Conservation (phyloP, 495 filamentous ascomycete species). For the Terfezia boudieri region DNA sequence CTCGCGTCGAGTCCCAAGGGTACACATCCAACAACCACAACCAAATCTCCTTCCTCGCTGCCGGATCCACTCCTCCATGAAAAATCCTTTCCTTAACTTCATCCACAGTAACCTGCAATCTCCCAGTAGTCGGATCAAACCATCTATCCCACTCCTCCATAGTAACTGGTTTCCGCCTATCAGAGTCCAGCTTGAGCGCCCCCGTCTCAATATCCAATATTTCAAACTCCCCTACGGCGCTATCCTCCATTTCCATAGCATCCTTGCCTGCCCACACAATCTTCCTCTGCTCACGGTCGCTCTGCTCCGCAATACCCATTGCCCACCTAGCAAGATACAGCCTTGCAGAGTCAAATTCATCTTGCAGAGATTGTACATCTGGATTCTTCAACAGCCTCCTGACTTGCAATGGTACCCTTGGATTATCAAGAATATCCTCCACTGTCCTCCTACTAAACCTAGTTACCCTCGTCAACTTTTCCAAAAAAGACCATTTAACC, state of each 20-base stretch:
- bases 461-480: conserved; percentile 88
- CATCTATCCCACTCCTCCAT: conserved; percentile 71
- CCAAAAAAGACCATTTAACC: conserved; percentile 83
- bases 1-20: conserved; percentile 63
- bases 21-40: conserved; percentile 79
- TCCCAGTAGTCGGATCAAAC: conserved; percentile 52
- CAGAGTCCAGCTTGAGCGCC: conserved; percentile 40
- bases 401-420: conserved; percentile 68
- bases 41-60: conserved; percentile 90
- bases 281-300: conserved; percentile 55
- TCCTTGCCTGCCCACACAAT: conserved; percentile 78
- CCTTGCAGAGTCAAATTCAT: conserved; percentile 90
- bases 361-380: conserved; percentile 82
- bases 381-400: conserved; percentile 69
- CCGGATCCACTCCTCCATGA: conserved; percentile 75
- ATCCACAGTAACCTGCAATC: conserved; percentile 53
- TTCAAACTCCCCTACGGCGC: conserved; percentile 85
- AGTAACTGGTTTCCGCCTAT: conserved; percentile 52
- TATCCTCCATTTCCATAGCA: conserved; percentile 81
- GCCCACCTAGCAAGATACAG: conserved; percentile 91
- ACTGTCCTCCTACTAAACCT: conserved; percentile 83
- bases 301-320: conserved; percentile 94
- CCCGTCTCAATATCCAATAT: conserved; percentile 63
- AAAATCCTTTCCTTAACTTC: conserved; percentile 94
- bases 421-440: conserved; percentile 75